Evolutionary conservation across 1,139 yeast species (phyloP).

Genomic region (Pneumocystis murina): DNA sequence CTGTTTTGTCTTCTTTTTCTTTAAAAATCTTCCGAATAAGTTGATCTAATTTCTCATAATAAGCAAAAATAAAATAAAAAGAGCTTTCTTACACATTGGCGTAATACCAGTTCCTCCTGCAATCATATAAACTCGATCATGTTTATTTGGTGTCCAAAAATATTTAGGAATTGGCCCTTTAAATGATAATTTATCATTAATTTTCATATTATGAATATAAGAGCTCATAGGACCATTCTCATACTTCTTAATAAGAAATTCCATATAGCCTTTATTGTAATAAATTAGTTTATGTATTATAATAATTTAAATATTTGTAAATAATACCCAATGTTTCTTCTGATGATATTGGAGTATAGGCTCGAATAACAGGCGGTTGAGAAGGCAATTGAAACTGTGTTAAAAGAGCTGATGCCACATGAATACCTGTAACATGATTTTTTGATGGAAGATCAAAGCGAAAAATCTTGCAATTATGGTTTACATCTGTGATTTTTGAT

Average conservation of each 20-base stretch:
- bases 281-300: background rate
- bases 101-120: constrained; percentile 98
- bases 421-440: constrained; percentile 62
- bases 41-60: constrained; percentile 37
- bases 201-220: constrained; percentile 54
- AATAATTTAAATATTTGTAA: constrained; percentile 24
- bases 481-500: constrained; percentile 4
- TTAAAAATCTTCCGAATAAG: constrained; percentile 52
- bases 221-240: constrained; percentile 70
- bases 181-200: constrained; percentile 70
- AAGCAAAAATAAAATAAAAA: background rate
- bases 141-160: constrained; percentile 81
- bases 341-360: constrained; percentile 85
- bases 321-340: constrained; percentile 55
- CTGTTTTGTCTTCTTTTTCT: constrained; percentile 74
- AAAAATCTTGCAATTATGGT: constrained; percentile 43
- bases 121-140: constrained; percentile 60
- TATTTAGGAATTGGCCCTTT: constrained; percentile 92
- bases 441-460: constrained; percentile 55
- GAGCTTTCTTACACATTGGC: constrained; percentile 35
- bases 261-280: background rate
- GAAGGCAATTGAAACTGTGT: constrained; percentile 61
- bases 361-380: constrained; percentile 82
- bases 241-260: constrained; percentile 67
- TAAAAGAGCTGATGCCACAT: constrained; percentile 64